These are phyloP conservation scores for Hordeum marinum DNA, from an alignment of 176 grass and related monocot species.

Conservation along the genomic window DNA sequence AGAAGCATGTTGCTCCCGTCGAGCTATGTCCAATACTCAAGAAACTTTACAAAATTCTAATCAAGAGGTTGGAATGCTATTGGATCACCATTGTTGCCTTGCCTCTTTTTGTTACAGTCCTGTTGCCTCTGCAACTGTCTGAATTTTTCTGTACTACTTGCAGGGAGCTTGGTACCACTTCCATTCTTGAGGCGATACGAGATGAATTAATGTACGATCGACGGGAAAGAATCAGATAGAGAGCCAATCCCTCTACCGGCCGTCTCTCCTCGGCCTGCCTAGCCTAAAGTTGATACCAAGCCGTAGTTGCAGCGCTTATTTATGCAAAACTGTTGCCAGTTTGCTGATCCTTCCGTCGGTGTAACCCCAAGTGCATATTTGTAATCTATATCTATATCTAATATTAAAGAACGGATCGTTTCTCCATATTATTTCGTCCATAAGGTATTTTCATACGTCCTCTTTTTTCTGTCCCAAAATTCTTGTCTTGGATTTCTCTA, in stretches of 20 bases:
- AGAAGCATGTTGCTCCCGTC: conserved; percentile 75
- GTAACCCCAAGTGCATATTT: neutral
- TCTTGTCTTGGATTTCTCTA: no score
- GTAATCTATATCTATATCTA: no score
- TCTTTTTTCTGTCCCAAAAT: no score
- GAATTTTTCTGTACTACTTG: neutral
- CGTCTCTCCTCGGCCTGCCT: conserved; percentile 66
- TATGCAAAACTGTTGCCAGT: neutral
- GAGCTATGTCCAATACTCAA: conserved; percentile 92
- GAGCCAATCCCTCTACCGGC: conserved; percentile 64
- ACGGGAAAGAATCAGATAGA: conserved; percentile 71
- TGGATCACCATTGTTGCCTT: neutral
- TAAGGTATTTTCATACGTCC: no score
- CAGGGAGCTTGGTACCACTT: conserved; percentile 58
- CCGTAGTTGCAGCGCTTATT: conserved; percentile 1
- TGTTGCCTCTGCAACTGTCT: neutral
- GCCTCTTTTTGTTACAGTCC: neutral
- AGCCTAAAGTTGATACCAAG: conserved; percentile 17
- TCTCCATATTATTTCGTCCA: no score
- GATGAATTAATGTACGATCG: conserved; percentile 94
- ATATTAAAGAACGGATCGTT: no score
- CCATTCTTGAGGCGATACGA: conserved; percentile 83
- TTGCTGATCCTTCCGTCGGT: neutral
- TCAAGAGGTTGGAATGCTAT: conserved; percentile 55
- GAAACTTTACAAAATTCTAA: conserved; percentile 86